A percentile compares a stretch with the other conserved stretches of the same genome.
These are phyloP conservation scores for Aspergillus fischeri DNA, from an alignment of 2,329 filamentous ascomycete genomes.

Conservation along the genomic window DNA sequence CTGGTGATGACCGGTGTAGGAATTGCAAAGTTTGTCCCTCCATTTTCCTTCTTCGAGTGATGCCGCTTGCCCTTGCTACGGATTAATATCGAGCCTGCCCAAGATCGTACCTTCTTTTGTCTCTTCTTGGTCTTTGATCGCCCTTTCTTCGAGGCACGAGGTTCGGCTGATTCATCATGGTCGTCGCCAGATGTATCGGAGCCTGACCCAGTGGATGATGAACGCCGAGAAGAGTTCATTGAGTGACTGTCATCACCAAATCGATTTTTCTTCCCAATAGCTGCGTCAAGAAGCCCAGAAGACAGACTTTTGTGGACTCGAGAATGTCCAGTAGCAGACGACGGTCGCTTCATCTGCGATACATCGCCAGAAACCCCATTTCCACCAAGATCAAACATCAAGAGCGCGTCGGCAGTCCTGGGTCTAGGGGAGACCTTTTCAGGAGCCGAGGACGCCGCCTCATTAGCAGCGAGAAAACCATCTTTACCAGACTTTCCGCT, in stretches of 20 bases:
- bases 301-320: constrained; percentile 30
- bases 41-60: constrained; percentile 37
- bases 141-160: constrained; percentile 27
- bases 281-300: constrained; percentile 24
- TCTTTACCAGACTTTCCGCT: constrained; percentile 41
- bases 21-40: constrained; percentile 34
- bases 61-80: constrained; percentile 45
- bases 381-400: constrained; percentile 26
- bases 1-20: constrained; percentile 43
- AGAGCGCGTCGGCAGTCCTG: constrained; percentile 42
- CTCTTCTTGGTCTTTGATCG: constrained; percentile 45
- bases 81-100: constrained; percentile 51
- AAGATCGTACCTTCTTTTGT: constrained; percentile 70
- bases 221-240: constrained; percentile 21
- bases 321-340: constrained; percentile 36
- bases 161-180: constrained; percentile 18
- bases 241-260: constrained; percentile 19
- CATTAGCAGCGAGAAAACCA: constrained; percentile 49
- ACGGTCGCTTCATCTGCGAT: constrained; percentile 34
- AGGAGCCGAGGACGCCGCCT: constrained; percentile 40
- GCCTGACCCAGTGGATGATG: constrained; percentile 26
- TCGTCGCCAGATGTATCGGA: constrained; percentile 28
- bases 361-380: constrained; percentile 13
- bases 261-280: constrained; percentile 16
- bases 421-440: constrained; percentile 32